A percentile compares a stretch with the other conserved stretches of the same genome.
Evolutionary conservation across 2,329 filamentous ascomycete species (phyloP).

Genomic region (Teratosphaeria nubilosa): DNA sequence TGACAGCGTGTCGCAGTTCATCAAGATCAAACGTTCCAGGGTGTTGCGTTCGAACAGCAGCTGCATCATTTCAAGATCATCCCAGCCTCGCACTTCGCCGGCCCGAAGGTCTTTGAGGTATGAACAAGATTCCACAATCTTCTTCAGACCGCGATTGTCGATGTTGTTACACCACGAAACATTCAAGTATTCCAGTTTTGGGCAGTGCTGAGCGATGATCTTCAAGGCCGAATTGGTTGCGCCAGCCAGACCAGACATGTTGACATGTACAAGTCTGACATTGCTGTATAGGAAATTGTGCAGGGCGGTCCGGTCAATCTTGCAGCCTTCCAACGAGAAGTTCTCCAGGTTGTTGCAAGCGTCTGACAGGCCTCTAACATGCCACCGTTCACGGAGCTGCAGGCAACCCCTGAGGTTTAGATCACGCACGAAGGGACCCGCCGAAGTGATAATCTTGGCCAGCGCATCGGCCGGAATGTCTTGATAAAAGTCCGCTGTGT

Average conservation of each 20-base stretch:
- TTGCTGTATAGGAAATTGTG: conserved; percentile 74
- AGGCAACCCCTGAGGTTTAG: conserved; percentile 86
- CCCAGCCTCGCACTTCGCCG: conserved; percentile 71
- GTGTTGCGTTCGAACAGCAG: conserved; percentile 71
- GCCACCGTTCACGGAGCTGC: conserved; percentile 75
- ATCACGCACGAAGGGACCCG: conserved; percentile 82
- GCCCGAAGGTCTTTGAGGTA: conserved; percentile 70
- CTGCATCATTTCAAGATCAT: conserved; percentile 60
- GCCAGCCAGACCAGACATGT: conserved; percentile 69
- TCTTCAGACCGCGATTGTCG: conserved; percentile 63
- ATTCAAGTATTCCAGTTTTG: conserved; percentile 72
- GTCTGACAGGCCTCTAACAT: conserved; percentile 65
- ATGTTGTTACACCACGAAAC: conserved; percentile 89
- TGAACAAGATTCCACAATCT: conserved; percentile 62
- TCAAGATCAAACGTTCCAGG: conserved; percentile 71
- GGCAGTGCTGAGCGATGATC: conserved; percentile 72
- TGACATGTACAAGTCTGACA: conserved; percentile 67
- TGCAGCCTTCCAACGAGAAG: conserved; percentile 80
- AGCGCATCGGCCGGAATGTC: conserved; percentile 77
- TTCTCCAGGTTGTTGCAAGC: conserved; percentile 80
- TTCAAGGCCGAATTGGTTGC: conserved; percentile 79
- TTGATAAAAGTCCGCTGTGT: conserved; percentile 68
- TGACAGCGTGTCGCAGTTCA: conserved; percentile 66
- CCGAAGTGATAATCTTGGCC: conserved; percentile 71
- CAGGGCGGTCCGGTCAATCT: conserved; percentile 68